Evolutionary conservation across 768 basidiomycete species (phyloP), one percentile per base, ranked within the genome.

Genomic region (Boletales sp.): DNA sequence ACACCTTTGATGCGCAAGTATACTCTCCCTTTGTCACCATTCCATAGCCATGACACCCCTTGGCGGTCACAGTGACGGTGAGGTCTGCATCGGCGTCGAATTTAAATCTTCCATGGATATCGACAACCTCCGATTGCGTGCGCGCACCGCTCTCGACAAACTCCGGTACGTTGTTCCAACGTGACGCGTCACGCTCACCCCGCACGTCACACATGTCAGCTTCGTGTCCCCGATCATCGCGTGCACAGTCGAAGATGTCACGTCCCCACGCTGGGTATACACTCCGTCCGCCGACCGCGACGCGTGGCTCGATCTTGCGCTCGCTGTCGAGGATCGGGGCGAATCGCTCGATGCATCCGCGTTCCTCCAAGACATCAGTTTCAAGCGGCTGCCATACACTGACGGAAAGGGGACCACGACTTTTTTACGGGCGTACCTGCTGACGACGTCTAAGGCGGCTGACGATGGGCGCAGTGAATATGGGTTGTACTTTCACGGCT

Each of bases 401-500:
- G 42, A 45, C 27, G 41, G 41, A 7, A 41, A 39, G 2, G 53
- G 50, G 2, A 50, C 49, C 1, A 45, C 27, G 10, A 38, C 21
- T 21, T 2, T 58, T 36, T 14, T 50, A 11, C 47, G 46, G 30
- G 36, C 36, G 15, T 52, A 64, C 38, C 35, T 60, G 18, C 50
- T 58, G 0, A 44, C 56, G 1, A 48, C 59, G 5, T 54, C 50
- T n/a, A 17, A 46, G 3, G 47, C 38, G n/a, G 39, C 11, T 6
- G 17, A 39, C 2, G 29, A 48, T 17, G 11, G 15, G 18, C 13
- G 6, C 29, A 40, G 15, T 21, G 52, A 58, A 50, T 48, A 59
- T 13, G 59, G 57, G 4, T 30, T 65, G 9, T 67, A 62, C 47
- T 55, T 67, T 36, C 63, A 65, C 11, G 50, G 54, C 1, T 9